phyloP scores from a whole-genome alignment of 2,329 filamentous ascomycete genomes.

The Calonectria pseudoturangicola region DNA sequence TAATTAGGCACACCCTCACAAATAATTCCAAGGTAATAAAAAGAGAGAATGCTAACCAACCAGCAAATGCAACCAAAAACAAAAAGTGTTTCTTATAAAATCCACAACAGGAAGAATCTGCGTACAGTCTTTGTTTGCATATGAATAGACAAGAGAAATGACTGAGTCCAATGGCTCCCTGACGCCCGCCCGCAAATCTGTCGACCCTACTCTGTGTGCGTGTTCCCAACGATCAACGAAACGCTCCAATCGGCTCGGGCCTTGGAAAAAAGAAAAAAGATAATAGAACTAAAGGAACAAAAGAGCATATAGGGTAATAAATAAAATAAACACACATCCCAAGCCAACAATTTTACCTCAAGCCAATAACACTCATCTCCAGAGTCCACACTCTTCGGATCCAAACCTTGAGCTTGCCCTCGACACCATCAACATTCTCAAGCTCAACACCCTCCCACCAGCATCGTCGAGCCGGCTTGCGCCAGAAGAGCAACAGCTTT shows the following conservation, averaged over 20 bases:
- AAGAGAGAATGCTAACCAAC: background rate
- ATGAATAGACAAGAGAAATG: conserved; percentile 44
- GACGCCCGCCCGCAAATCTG: conserved; percentile 53
- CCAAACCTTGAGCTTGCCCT: conserved; percentile 97
- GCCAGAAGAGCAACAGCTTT: conserved; percentile 97
- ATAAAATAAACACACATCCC: conserved; percentile 42
- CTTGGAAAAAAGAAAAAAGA: conserved; percentile 44
- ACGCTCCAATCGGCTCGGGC: conserved; percentile 43
- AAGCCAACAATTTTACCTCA: conserved; percentile 71
- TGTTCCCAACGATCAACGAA: conserved; percentile 47
- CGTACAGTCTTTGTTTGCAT: conserved; percentile 38
- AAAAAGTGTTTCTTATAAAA: conserved; percentile 23
- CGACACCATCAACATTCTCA: conserved; percentile 90
- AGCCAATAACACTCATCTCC: conserved; percentile 96
- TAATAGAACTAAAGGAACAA: conserved; percentile 38
- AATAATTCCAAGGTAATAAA: background rate
- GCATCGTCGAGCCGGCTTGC: conserved; percentile 95
- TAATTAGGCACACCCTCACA: background rate
- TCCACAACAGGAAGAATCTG: conserved; percentile 18
- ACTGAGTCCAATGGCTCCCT: conserved; percentile 52
- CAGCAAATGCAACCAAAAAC: background rate
- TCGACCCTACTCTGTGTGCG: conserved; percentile 45
- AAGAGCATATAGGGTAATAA: conserved; percentile 40
- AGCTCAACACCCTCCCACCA: conserved; percentile 99
- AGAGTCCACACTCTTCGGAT: conserved; percentile 98